Base-by-base conservation (phyloP, 1,284 basidiomycete species). In the Naganishia albida region DNA sequence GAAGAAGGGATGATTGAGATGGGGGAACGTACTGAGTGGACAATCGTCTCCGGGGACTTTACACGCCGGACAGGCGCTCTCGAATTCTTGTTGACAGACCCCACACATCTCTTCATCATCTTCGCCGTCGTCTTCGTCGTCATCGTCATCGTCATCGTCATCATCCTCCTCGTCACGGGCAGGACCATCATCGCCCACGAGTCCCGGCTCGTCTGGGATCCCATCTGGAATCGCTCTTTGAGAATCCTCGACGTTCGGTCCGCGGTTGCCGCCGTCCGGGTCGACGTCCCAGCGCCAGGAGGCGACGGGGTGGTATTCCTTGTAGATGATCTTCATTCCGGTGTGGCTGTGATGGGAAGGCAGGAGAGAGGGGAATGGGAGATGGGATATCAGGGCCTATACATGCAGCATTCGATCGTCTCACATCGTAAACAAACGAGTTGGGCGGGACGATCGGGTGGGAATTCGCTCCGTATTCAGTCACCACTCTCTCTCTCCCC, bases 21-120 rank as follows among this genome's bases (percentile, higher is more conserved):
- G 20, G 8, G 26, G 49, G 56, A 15, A 85, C 87, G 74, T 72
- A 96, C 93, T 95, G 34, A 96, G 81, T 1, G 93, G 93, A 81
- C 93, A 96, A 72, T 94, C 92, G 70, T 96, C 93, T n/a, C 93
- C 93, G 0, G 93, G 93, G 72, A 93, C 86, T 78, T 93, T 94
- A 80, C 93, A 97, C 3, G 88, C 85, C 4, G 93, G 92, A 80
- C 93, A 96, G 72, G 91, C 93, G 0, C 88, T 90, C 75, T 97
- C 93, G 73, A 88, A 96, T 0, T 92, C 86, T 6, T 91, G 87
- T 52, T 91, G 86, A 78, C 93, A 96, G 70, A 96, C 96, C 7
- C 93, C 93, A 77, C 93, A 97, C 16, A 95, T 89, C 70, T 95
- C 91, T 50, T 91, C 89, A 48, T 86, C 85, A 55, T 89, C 87